Percentiles rank a stretch among this genome's conserved stretches.
phyloP scores from a whole-genome alignment of 2,329 filamentous ascomycete genomes.

The Fusarium sp. region DNA sequence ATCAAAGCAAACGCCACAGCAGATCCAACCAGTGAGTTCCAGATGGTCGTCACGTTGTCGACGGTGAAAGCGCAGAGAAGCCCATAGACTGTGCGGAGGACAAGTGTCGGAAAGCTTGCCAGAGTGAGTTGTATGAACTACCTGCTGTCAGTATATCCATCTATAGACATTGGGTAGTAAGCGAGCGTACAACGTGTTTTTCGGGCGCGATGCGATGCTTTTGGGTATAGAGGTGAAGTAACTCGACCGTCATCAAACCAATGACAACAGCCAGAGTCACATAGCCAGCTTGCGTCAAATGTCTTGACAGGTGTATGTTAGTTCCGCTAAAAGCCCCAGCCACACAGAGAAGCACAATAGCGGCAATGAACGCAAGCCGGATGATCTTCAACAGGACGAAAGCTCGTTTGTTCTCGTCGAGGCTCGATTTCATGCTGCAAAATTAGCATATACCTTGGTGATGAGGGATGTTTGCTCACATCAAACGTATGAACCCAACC shows the following conservation, averaged over 20 bases:
- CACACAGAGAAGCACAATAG: neutral
- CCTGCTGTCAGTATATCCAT: rapidly evolving
- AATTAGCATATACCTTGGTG: rapidly evolving
- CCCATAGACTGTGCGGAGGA: neutral
- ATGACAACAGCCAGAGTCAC: neutral
- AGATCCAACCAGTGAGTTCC: neutral
- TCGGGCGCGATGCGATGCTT: neutral
- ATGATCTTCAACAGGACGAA: neutral
- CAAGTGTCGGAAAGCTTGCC: neutral
- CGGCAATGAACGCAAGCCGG: neutral
- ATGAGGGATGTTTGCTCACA: neutral
- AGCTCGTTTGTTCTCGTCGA: neutral
- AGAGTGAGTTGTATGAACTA: neutral
- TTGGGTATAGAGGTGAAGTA: neutral
- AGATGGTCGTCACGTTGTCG: rapidly evolving
- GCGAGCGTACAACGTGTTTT: neutral
- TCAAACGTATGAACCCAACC: neutral
- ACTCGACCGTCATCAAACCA: neutral
- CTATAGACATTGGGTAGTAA: rapidly evolving
- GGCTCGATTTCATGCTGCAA: neutral
- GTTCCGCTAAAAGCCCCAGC: neutral
- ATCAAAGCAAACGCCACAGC: neutral
- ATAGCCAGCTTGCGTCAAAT: neutral
- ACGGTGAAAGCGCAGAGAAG: neutral
- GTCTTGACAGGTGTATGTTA: neutral